Evolutionary conservation across 2,329 filamentous ascomycete genomes (phyloP), one percentile per base, ranked within the genome.

Genomic region (Fusarium lateritium): DNA sequence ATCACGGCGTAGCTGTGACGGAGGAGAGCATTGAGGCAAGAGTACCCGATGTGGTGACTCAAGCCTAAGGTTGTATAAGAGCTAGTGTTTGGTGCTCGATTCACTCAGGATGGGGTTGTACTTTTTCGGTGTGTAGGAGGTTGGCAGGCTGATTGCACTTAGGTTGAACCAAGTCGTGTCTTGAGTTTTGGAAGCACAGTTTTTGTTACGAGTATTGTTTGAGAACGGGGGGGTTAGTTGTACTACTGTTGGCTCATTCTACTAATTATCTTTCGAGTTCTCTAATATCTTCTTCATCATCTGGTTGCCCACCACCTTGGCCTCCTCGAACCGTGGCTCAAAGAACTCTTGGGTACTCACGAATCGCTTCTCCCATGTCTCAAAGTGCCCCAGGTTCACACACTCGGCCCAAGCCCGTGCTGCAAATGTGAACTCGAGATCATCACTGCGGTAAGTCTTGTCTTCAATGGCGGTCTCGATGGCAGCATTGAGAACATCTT

Each of bases 281-380:
- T 95, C 92, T 72, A 98, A 81, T 74, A 99, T 96, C 44, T 94
- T 96, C 84, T 91, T 94, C 80, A 99, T 97, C 96, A 99, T 99
- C 78, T 94, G 92, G 77, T 98, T 97, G 4, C 96, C 96, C 38
- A 99, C 84, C 73, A 91, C 89, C 53, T 91, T 93, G 7, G 96
- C 96, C 77, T 97, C 94, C 2, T 89, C 88, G 76, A 99, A 98
- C 33, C 95, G 84, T 3, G 94, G 94, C 78, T 94, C 90, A 79
- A 99, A 99, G 83, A 97, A 99, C 69, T 84, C 84, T 80, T 98
- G 94, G 52, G 97, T 97, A 71, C 89, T 90, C 76, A 96, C 89
- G 77, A 99, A 99, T 61, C 97, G 89, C 83, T 97, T 93, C 71
- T 91, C 87, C 86, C 97, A 99, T 38, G 92, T 93, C 71, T 97